Base-by-base conservation (phyloP, 176 grass and related monocot genomes). In the Saccharum spontaneum region DNA sequence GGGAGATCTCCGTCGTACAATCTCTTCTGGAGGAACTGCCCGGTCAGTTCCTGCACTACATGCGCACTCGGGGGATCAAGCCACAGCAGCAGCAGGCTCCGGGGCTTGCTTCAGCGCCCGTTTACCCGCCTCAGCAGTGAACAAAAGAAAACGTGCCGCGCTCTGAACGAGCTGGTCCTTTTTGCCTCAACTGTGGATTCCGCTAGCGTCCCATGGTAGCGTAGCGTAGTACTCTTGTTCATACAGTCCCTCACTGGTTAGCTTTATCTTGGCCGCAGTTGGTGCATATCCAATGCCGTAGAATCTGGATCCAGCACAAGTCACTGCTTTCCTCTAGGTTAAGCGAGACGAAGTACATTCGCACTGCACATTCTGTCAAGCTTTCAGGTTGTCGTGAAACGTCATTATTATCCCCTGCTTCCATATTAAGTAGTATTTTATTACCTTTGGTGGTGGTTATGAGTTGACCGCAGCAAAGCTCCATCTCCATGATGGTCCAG, bases 1-100 rank as follows among this genome's bases (percentile, higher is more conserved):
- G 86, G 20, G 82, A 80, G 64, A 77, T 96, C 40, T 96, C 94
- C n/a, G 86, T 96, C 30, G 97, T 89, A 72, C 97, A 96, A 61
- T 91, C 93, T 33, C 88, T 99, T 55, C 90, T 99, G 10, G 93
- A 99, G 84, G 97, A 99, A 70, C 88, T 99, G 7, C 97, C 97
- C 3, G 90, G 84, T 22, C 97, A 99, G 86, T 96, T 94, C 84
- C 83, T 96, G 80, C 76, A 87, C 6, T 98, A 96, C 88, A 89
- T 99, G 86, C 88, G 88, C 55, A 76, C 71, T 88, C 72, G 94
- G 78, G 90, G 89, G 73, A 92, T 99, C 44, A 91, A 92, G 75
- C 97, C 94, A 10, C 78, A 30, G 38, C 69, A 26, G 40, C 77
- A 28, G 37, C 72, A 20, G 45, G 22, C 15, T 24, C 75, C 28